Evolutionary conservation across 2,329 filamentous ascomycete species (phyloP).

Genomic region (Chaetomiaceae sp.): DNA sequence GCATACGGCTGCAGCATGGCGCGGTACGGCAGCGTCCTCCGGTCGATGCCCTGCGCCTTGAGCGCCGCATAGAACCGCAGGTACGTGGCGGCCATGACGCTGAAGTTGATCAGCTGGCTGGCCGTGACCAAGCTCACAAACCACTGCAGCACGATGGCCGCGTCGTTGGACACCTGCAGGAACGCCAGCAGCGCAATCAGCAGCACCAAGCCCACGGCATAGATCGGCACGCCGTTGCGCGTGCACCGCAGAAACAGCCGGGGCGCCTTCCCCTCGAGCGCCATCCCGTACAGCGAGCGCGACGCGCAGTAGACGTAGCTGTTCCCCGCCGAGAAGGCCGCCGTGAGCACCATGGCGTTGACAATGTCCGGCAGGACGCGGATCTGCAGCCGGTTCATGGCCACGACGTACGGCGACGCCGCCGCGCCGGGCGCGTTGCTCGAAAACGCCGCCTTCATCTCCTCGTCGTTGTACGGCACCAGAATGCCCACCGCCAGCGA

Average conservation of each 20-base stretch:
- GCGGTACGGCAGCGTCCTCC: conserved; percentile 44
- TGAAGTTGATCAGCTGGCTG: conserved; percentile 40
- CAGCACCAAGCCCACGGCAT: conserved; percentile 33
- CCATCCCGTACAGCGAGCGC: conserved; percentile 48
- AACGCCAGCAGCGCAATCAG: conserved; percentile 35
- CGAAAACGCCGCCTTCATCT: conserved; percentile 49
- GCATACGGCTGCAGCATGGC: conserved; percentile 49
- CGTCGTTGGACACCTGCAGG: conserved; percentile 36
- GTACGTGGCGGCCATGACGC: conserved; percentile 44
- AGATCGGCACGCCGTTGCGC: conserved; percentile 43
- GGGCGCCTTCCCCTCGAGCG: conserved; percentile 46
- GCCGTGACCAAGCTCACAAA: conserved; percentile 37
- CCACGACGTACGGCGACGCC: conserved; percentile 46
- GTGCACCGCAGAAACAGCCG: conserved; percentile 38
- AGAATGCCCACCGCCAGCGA: conserved; percentile 57
- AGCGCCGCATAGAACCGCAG: conserved; percentile 49
- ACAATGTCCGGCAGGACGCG: conserved; percentile 54
- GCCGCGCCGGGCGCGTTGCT: conserved; percentile 46
- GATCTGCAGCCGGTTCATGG: conserved; percentile 38
- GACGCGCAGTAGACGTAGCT: conserved; percentile 50
- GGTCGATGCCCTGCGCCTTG: conserved; percentile 44
- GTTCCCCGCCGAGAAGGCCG: conserved; percentile 39
- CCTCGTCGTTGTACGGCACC: conserved; percentile 54
- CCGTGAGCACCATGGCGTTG: conserved; percentile 45
- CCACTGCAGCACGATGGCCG: conserved; percentile 39